Conservation (phyloP, 352 stramenopile genomes). For the Saprolegnia diclina region DNA sequence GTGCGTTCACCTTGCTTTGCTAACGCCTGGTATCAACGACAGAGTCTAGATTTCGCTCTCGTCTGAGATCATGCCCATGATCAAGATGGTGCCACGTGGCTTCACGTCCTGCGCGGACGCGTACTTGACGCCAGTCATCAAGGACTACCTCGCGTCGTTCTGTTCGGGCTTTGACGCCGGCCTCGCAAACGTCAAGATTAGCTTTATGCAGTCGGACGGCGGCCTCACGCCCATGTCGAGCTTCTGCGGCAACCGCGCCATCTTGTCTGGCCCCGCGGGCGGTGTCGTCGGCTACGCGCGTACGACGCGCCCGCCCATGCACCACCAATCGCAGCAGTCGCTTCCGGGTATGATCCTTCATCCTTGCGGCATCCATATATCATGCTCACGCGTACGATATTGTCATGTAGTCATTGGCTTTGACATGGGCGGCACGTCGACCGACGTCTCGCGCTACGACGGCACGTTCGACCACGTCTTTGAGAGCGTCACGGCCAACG, state of each 20-base stretch:
- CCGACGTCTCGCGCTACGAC: constrained; percentile 96
- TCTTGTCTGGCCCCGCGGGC: constrained; percentile 91
- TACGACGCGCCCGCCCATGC: constrained; percentile 65
- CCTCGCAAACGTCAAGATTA: constrained; percentile 89
- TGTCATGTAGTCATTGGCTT: constrained; percentile 91
- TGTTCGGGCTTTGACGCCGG: constrained; percentile 92
- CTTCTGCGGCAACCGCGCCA: constrained; percentile 90
- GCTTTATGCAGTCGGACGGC: constrained; percentile 99
- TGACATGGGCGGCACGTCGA: constrained; percentile 99
- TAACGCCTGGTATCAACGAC: too few relatives aligned
- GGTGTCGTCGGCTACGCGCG: constrained; percentile 97
- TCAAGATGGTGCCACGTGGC: constrained; percentile 95
- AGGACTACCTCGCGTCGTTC: constrained; percentile 95
- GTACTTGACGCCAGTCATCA: constrained; percentile 98
- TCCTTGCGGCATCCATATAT: constrained; percentile 46
- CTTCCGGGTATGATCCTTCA: constrained; percentile 29
- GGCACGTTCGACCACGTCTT: constrained; percentile 97
- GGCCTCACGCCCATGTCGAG: constrained; percentile 93
- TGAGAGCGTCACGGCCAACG: constrained; percentile 96
- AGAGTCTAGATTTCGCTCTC: constrained; percentile 66
- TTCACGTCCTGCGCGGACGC: constrained; percentile 96
- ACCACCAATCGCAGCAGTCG: constrained; percentile 23
- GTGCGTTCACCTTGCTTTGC: constrained; percentile 69
- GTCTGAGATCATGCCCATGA: constrained; percentile 96
- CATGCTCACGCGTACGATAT: too few relatives aligned